Conservation (phyloP, 1,284 basidiomycete species). For the Leccinum fallax region DNA sequence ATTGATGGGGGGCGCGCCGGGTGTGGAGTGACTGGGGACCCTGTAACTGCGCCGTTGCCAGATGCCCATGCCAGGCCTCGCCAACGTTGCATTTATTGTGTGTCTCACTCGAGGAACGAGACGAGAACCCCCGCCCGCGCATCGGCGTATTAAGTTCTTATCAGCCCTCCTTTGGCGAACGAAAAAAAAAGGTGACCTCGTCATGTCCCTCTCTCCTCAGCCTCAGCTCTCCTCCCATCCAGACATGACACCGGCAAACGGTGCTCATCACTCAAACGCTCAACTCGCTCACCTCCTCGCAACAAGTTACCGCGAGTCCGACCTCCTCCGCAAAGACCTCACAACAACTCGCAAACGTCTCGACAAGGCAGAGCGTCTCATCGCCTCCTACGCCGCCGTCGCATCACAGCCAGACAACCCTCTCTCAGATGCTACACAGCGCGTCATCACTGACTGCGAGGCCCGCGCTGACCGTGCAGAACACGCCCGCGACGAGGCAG, state of each 20-base stretch:
- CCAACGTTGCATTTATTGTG: constrained; percentile 30
- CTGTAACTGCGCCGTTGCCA: constrained; percentile 16
- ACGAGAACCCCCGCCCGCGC: neutral
- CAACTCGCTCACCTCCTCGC: constrained; percentile 60
- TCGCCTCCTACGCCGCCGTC: constrained; percentile 35
- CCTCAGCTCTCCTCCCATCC: constrained; percentile 7
- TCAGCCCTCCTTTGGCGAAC: neutral
- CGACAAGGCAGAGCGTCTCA: constrained; percentile 55
- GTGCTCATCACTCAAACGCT: constrained; percentile 39
- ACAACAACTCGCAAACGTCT: constrained; percentile 42
- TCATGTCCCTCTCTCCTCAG: constrained; percentile 28
- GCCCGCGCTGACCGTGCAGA: constrained; percentile 52
- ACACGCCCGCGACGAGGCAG: constrained; percentile 56
- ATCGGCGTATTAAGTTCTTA: neutral
- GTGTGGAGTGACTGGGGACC: neutral
- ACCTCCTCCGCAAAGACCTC: constrained; percentile 54
- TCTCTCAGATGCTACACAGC: constrained; percentile 31
- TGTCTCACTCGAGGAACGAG: neutral
- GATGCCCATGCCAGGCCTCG: constrained; percentile 19
- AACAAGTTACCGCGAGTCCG: constrained; percentile 52
- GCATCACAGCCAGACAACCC: constrained; percentile 17
- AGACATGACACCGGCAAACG: constrained; percentile 7
- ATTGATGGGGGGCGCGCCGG: constrained; percentile 26
- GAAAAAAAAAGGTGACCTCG: neutral
- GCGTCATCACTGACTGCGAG: constrained; percentile 49